A percentile compares a stretch with the other conserved stretches of the same genome.
Conservation (phyloP, 352 stramenopile species). For the Globisporangium barbulae region DNA sequence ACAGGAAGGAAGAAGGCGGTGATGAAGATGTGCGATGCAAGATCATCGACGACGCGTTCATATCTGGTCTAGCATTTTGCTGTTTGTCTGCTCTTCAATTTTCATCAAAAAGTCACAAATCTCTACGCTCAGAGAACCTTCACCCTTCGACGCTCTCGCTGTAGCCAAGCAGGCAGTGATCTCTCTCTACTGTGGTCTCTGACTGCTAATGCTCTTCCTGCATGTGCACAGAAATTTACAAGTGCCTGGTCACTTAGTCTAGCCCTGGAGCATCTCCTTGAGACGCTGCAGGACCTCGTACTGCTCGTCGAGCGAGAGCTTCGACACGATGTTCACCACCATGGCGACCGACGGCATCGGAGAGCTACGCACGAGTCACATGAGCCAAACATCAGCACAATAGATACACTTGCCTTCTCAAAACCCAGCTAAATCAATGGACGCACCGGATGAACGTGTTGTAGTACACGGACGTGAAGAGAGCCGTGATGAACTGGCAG, state of each 20-base stretch:
- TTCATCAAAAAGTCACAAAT: neutral
- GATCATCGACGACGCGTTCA: no score
- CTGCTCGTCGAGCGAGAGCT: slow-evolving; percentile 67
- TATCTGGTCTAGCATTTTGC: no score
- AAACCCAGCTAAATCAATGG: neutral
- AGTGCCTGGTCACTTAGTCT: neutral
- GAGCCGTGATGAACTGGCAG: slow-evolving; percentile 94
- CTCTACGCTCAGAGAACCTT: neutral
- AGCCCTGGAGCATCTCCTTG: slow-evolving; percentile 54
- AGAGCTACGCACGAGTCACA: slow-evolving; percentile 32
- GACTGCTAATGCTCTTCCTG: neutral
- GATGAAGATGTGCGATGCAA: no score
- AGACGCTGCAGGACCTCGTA: slow-evolving; percentile 62
- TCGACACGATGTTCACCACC: slow-evolving; percentile 73
- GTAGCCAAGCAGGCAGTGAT: neutral
- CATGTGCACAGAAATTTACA: neutral
- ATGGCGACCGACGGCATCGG: slow-evolving; percentile 54
- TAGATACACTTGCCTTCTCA: neutral
- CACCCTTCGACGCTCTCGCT: slow-evolving; percentile 13
- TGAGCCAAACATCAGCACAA: neutral
- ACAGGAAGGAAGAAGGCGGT: no score
- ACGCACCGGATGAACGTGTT: slow-evolving; percentile 94
- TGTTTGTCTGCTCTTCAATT: no score
- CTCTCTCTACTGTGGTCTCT: neutral
- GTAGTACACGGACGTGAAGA: slow-evolving; percentile 97